These are phyloP conservation scores for Periconia macrospinosa DNA, from an alignment of 2,329 filamentous ascomycete species.

Conservation along the genomic window DNA sequence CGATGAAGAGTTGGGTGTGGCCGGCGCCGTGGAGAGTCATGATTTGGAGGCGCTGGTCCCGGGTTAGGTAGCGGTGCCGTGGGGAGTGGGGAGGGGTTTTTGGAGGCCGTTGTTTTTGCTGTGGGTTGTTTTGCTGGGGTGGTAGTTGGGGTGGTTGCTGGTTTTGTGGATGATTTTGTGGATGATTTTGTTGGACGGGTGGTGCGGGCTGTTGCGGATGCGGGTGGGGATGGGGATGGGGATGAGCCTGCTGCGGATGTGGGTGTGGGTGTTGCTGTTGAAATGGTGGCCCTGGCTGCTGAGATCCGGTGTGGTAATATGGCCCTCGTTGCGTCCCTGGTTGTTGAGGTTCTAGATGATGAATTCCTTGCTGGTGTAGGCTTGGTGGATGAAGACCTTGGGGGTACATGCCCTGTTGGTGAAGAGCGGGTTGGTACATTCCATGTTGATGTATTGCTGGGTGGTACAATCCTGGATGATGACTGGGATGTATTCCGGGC, in stretches of 20 bases:
- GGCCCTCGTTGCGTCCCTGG: neutral
- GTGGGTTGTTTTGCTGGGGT: neutral
- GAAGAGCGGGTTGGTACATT: neutral
- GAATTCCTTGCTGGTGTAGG: neutral
- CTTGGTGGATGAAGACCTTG: neutral
- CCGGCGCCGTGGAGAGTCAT: neutral
- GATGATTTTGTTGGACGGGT: neutral
- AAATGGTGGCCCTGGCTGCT: neutral
- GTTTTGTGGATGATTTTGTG: neutral
- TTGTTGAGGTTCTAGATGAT: neutral
- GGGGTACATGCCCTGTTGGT: neutral
- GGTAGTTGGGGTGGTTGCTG: neutral
- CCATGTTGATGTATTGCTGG: neutral
- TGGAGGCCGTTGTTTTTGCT: neutral
- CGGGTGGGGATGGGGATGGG: neutral
- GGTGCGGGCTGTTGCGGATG: neutral
- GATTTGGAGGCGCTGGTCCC: neutral
- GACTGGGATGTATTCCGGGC: neutral
- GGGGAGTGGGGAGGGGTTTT: neutral
- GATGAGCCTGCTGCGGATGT: neutral
- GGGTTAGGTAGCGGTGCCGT: neutral
- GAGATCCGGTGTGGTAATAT: neutral
- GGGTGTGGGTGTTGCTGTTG: no score
- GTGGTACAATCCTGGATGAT: neutral
- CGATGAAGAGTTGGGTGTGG: neutral